A percentile compares a stretch with the other conserved stretches of the same genome.
Evolutionary conservation across 345 rosid genomes (phyloP).

Genomic region (Mallotus nudiflorus): DNA sequence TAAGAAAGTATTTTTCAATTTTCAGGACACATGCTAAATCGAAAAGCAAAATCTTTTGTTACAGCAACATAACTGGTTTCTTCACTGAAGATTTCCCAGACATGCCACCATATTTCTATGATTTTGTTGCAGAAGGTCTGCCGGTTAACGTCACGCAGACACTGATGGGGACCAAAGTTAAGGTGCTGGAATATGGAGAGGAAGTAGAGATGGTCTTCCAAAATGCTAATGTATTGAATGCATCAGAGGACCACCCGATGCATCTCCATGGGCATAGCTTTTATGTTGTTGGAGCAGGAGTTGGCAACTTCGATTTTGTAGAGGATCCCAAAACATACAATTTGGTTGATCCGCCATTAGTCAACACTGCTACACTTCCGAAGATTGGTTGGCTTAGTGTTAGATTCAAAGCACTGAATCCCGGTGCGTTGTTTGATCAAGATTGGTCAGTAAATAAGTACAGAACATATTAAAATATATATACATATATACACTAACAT

Average conservation of each 20-base stretch:
- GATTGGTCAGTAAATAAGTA: too few relatives aligned
- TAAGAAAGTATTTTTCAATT: not conserved
- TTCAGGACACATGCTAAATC: not conserved
- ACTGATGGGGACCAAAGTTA: not conserved
- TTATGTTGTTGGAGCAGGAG: constrained; percentile 42
- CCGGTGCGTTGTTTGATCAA: not conserved
- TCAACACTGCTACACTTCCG: constrained; percentile 28
- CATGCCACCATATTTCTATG: not conserved
- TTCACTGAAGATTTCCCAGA: constrained; percentile 6
- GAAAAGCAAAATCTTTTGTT: not conserved
- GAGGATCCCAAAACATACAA: constrained; percentile 31
- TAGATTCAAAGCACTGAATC: not conserved
- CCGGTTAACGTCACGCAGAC: not conserved
- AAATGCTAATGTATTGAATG: constrained; percentile 30
- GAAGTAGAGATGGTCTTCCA: constrained; percentile 47
- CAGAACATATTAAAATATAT: too few relatives aligned
- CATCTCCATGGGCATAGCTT: constrained; percentile 49
- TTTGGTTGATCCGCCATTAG: constrained; percentile 35
- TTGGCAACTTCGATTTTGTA: constrained; percentile 31
- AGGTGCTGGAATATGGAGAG: constrained; percentile 27
- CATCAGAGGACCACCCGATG: constrained; percentile 39
- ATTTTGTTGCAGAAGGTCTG: not conserved
- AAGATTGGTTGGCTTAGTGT: not conserved
- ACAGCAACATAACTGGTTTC: constrained; percentile 3
- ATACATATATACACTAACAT: too few relatives aligned